These are phyloP conservation scores for Alloteropsis semialata DNA, from an alignment of 176 grass and related monocot genomes.

Conservation along the genomic window DNA sequence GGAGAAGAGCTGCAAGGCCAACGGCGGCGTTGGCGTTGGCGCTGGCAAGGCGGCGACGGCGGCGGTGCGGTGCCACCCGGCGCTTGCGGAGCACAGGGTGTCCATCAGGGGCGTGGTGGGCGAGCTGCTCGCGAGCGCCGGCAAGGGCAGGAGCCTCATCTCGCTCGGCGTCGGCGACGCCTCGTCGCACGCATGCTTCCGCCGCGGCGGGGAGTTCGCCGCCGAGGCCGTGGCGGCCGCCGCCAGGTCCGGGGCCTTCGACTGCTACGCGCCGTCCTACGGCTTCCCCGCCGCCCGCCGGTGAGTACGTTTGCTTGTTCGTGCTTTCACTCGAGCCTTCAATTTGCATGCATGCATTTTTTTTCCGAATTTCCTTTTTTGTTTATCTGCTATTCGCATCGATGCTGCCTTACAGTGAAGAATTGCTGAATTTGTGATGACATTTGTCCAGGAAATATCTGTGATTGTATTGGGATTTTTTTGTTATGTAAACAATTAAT, in stretches of 20 bases:
- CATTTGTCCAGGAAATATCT: too few relatives aligned
- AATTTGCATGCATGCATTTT: not conserved
- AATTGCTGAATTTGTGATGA: too few relatives aligned
- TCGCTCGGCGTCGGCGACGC: constrained; percentile 93
- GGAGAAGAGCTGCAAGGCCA: not conserved
- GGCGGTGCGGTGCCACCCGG: constrained; percentile 59
- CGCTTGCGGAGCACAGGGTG: constrained; percentile 47
- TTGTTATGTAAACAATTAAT: too few relatives aligned
- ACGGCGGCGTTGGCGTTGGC: not conserved
- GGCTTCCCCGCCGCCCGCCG: constrained; percentile 69
- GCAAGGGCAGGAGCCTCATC: constrained; percentile 39
- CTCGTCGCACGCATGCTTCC: constrained; percentile 65
- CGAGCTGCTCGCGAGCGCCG: constrained; percentile 36
- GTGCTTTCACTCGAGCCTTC: not conserved
- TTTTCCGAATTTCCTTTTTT: not conserved
- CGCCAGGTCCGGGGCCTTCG: constrained; percentile 47
- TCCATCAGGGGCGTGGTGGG: constrained; percentile 75
- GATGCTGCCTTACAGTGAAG: not conserved
- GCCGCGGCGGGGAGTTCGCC: constrained; percentile 48
- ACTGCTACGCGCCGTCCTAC: constrained; percentile 79
- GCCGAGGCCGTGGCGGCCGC: constrained; percentile 43
- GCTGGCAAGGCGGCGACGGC: not conserved
- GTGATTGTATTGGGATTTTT: too few relatives aligned
- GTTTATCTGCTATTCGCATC: not conserved
- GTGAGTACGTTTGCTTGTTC: not conserved